phyloP scores from a whole-genome alignment of 192 early-diverging fungal species.

The Allomyces macrogynus region DNA sequence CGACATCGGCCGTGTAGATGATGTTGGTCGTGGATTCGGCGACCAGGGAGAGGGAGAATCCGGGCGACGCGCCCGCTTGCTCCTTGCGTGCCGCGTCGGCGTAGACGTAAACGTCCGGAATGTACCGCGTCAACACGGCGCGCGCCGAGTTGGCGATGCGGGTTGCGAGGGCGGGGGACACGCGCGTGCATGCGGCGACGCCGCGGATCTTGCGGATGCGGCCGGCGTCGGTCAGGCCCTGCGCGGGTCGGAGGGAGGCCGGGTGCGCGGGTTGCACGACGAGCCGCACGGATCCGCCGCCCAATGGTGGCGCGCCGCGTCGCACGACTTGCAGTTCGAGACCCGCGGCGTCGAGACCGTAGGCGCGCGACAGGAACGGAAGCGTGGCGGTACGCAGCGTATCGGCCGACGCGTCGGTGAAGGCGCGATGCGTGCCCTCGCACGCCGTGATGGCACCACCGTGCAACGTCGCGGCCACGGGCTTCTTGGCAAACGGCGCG shows the following conservation, averaged over 20 bases:
- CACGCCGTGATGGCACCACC: background rate
- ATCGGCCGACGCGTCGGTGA: slow-evolving; percentile 38
- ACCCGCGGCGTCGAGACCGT: slow-evolving; percentile 57
- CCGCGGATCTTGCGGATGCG: slow-evolving; percentile 84
- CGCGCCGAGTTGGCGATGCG: slow-evolving; percentile 75
- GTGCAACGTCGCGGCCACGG: slow-evolving; percentile 50
- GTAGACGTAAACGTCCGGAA: slow-evolving; percentile 93
- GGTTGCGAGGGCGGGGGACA: slow-evolving; percentile 88
- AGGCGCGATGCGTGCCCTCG: background rate
- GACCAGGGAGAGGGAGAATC: slow-evolving; percentile 77
- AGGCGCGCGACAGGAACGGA: slow-evolving; percentile 49
- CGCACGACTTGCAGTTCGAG: slow-evolving; percentile 52
- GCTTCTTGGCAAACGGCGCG: slow-evolving; percentile 79
- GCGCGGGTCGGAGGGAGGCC: slow-evolving; percentile 37
- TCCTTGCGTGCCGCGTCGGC: slow-evolving; percentile 47
- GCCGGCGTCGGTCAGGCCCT: slow-evolving; percentile 66
- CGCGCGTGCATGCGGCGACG: slow-evolving; percentile 75
- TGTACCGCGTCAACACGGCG: slow-evolving; percentile 68
- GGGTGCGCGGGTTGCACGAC: slow-evolving; percentile 24
- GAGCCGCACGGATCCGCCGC: slow-evolving; percentile 81
- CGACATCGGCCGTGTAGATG: slow-evolving; percentile 68
- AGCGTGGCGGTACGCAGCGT: slow-evolving; percentile 74
- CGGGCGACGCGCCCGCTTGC: slow-evolving; percentile 41
- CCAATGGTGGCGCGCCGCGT: slow-evolving; percentile 73
- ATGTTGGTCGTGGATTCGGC: slow-evolving; percentile 75